Evolutionary conservation across 78 protist genomes (phyloP), one percentile per base, ranked within the genome.

Genomic region (Cavenderia fasciculata): DNA sequence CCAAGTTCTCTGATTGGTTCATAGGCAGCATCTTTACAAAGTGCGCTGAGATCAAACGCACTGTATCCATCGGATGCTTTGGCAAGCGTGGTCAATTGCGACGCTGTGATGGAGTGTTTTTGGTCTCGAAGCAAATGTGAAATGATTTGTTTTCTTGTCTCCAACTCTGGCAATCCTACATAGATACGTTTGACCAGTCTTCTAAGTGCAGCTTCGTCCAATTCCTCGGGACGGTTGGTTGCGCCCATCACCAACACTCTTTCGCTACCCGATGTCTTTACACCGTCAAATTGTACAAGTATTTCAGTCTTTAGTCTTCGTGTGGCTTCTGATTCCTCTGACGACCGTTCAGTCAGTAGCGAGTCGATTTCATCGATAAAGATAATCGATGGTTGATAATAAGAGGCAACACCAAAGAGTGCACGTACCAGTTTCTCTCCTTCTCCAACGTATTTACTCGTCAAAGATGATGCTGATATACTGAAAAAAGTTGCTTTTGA

Each of bases 401-500:
- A 63, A 3, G 84, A 62, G 10, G 98, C 98, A 8, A 97, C 95
- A 10, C 94, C 89, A 61, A 96, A 97, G 2, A 97, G 84, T 19
- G 95, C 79, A 18, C 97, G 43, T 5, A 97, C 97, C 61, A 95
- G 66, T 68, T 95, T 94, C 77, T 95, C 98, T 18, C 95, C 94
- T 6, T 97, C 97, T 36, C 97, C 97, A 49, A 90, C 71, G 89
- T 93, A 93, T 70, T 96, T 97, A 70, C 93, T 78, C 49, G 96
- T 96, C 44, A 97, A 51, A 2, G 97, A 65, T 27, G 97, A 96
- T 11, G 99, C 99, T 1, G 94, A 82, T 44, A 97, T 95, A 90
- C 92, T 95, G 89, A 98, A 97, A 92, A 98, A 98, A 21, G 97
- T 97, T 2, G 99, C 97, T 12, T 86, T 73, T 71, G 96, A 94